These are phyloP conservation scores for Elongisporangium prolatum DNA, from an alignment of 352 stramenopile species.

Conservation along the genomic window DNA sequence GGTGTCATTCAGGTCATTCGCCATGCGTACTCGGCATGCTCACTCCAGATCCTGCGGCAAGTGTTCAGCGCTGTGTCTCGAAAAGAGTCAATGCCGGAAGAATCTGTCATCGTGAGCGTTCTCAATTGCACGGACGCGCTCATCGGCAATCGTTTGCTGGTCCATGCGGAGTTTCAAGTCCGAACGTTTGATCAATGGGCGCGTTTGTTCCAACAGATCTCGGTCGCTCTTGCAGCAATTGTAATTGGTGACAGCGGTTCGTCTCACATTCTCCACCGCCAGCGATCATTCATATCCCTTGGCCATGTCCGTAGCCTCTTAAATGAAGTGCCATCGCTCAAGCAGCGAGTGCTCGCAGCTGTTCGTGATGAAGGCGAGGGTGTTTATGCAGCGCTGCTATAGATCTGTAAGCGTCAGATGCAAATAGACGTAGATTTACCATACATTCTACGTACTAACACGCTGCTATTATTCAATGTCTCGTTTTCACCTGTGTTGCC, in stretches of 20 bases:
- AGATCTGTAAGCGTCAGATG: conserved; percentile 8
- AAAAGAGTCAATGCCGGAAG: background rate
- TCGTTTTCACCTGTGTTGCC: no score
- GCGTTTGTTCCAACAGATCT: conserved; percentile 23
- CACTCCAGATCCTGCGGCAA: conserved; percentile 28
- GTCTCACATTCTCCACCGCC: background rate
- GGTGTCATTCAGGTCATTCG: conserved; percentile 17
- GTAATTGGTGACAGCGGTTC: background rate
- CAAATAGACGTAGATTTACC: no score
- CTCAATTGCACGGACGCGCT: conserved; percentile 33
- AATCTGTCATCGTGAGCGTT: background rate
- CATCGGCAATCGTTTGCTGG: conserved; percentile 28
- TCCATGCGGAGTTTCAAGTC: conserved; percentile 50
- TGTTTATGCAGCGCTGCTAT: conserved; percentile 22
- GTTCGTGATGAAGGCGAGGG: conserved; percentile 1
- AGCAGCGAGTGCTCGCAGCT: conserved; percentile 31
- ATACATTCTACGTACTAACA: no score
- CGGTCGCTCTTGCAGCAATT: conserved; percentile 19
- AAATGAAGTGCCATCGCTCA: conserved; percentile 34
- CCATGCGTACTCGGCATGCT: conserved; percentile 26
- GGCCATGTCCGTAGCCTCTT: conserved; percentile 18
- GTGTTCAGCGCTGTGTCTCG: conserved; percentile 11
- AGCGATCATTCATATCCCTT: conserved; percentile 10
- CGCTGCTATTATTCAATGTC: no score
- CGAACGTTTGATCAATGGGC: conserved; percentile 45